phyloP scores from a whole-genome alignment of 1,284 basidiomycete genomes.

The Melampsora americana region DNA sequence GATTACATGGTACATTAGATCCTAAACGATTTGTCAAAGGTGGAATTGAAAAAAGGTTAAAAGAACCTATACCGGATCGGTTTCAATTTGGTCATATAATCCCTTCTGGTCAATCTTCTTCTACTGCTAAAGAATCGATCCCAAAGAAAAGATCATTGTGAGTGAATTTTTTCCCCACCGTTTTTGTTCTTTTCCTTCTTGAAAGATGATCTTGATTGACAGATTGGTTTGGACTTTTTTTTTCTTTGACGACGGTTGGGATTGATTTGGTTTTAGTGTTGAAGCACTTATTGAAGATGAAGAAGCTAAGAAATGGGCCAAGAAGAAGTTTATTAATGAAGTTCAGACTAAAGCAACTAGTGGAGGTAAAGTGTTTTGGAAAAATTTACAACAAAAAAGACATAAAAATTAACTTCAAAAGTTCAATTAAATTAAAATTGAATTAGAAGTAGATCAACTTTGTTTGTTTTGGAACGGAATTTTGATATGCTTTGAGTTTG shows the following conservation, averaged over 20 bases:
- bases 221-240: background rate
- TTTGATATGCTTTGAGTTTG: too few species aligned
- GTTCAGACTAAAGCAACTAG: background rate
- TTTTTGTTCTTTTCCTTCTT: background rate
- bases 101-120: constrained; percentile 5
- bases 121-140: background rate
- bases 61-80: constrained; percentile 22
- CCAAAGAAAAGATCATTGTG: constrained; percentile 39
- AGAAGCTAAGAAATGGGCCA: constrained; percentile 9
- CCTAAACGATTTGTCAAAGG: constrained; percentile 53
- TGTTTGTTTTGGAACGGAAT: background rate
- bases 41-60: constrained; percentile 34
- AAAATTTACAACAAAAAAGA: constrained; percentile 13
- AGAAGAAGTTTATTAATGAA: constrained; percentile 14
- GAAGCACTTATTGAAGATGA: constrained; percentile 5
- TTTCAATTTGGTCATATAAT: constrained; percentile 39
- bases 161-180: background rate
- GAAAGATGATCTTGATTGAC: background rate
- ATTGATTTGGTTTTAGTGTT: constrained; percentile 4
- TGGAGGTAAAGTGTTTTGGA: constrained; percentile 20
- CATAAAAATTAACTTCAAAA: background rate
- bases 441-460: too few species aligned
- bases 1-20: constrained; percentile 53
- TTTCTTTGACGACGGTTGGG: too few species aligned
- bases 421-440: too few species aligned